These are phyloP conservation scores for Mucor circinelloides DNA, from an alignment of 371 early-diverging fungal genomes.

Conservation along the genomic window DNA sequence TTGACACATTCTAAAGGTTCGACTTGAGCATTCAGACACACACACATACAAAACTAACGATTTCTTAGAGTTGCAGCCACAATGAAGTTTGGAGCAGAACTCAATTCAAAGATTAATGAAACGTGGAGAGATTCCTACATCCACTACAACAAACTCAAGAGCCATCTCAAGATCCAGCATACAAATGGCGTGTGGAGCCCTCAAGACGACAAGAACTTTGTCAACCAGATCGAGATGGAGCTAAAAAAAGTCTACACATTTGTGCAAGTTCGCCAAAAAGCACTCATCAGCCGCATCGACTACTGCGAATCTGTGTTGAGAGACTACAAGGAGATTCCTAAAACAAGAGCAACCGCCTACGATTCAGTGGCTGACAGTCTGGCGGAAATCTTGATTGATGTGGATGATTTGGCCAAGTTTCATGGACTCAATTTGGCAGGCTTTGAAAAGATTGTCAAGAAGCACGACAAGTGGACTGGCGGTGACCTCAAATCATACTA, in stretches of 20 bases:
- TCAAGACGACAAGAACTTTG: conserved; percentile 73
- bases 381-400: conserved; percentile 56
- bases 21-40: background rate
- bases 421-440: conserved; percentile 88
- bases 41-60: too few relatives aligned
- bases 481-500: conserved; percentile 78
- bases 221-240: conserved; percentile 70
- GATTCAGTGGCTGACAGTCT: conserved; percentile 28
- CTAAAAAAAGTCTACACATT: conserved; percentile 84
- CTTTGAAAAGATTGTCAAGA: conserved; percentile 87
- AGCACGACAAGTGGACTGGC: conserved; percentile 75
- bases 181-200: conserved; percentile 47
- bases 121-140: conserved; percentile 47
- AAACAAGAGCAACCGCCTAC: background rate
- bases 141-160: conserved; percentile 42
- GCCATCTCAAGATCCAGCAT: conserved; percentile 27
- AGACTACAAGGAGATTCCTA: conserved; percentile 8
- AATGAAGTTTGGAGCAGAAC: conserved; percentile 53
- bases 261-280: conserved; percentile 73
- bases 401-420: conserved; percentile 83
- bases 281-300: conserved; percentile 71
- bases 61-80: background rate
- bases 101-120: conserved; percentile 35
- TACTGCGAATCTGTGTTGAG: conserved; percentile 66
- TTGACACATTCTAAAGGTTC: background rate